These are phyloP conservation scores for Fusarium burgessii DNA, from an alignment of 2,329 filamentous ascomycete species.

Conservation along the genomic window DNA sequence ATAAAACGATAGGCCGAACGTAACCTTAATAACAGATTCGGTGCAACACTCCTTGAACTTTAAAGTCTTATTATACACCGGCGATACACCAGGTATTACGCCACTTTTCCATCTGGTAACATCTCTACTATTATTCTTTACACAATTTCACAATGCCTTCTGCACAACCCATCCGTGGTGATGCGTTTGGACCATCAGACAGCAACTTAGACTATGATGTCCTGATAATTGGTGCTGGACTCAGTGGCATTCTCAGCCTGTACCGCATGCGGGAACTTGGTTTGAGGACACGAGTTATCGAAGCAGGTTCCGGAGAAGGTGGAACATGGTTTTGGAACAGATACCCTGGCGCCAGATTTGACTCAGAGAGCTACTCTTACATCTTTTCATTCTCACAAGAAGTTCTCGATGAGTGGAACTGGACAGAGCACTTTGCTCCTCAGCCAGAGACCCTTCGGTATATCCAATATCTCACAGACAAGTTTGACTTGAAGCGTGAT, in stretches of 20 bases:
- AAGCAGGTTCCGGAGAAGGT: slow-evolving; percentile 55
- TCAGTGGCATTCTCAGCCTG: slow-evolving; percentile 57
- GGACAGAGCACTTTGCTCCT: slow-evolving; percentile 50
- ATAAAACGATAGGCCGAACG: background rate
- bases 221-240: slow-evolving; percentile 39
- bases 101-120: background rate
- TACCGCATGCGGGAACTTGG: slow-evolving; percentile 56
- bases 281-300: slow-evolving; percentile 53
- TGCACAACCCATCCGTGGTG: slow-evolving; percentile 8
- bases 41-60: background rate
- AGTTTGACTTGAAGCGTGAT: slow-evolving; percentile 56
- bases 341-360: slow-evolving; percentile 56
- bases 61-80: background rate
- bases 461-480: slow-evolving; percentile 57
- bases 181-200: slow-evolving; percentile 14
- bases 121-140: background rate
- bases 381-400: slow-evolving; percentile 47
- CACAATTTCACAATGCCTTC: slow-evolving; percentile 25
- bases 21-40: background rate
- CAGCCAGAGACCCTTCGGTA: slow-evolving; percentile 56
- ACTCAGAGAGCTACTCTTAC: slow-evolving; percentile 43
- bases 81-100: background rate
- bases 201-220: slow-evolving; percentile 38
- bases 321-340: slow-evolving; percentile 61
- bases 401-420: slow-evolving; percentile 56